These are phyloP conservation scores for Curvularia sp. DNA, from an alignment of 2,329 filamentous ascomycete genomes.

Conservation along the genomic window DNA sequence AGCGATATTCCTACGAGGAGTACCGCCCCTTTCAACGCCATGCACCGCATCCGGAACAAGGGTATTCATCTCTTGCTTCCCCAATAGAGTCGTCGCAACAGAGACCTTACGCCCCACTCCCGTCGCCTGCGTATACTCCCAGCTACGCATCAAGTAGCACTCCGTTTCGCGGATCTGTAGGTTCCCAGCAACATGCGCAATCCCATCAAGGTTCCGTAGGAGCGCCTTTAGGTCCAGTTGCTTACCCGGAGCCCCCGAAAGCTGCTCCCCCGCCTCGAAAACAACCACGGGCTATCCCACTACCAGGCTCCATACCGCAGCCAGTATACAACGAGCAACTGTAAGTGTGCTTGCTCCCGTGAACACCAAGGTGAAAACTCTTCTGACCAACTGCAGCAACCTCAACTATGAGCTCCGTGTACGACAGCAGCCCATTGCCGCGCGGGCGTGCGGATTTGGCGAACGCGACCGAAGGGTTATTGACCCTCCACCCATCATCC, in stretches of 20 bases:
- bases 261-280: slow-evolving; percentile 41
- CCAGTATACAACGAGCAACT: slow-evolving; percentile 50
- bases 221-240: slow-evolving; percentile 41
- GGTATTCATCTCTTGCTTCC: slow-evolving; percentile 47
- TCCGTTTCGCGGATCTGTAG: slow-evolving; percentile 48
- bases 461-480: slow-evolving; percentile 82
- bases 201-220: slow-evolving; percentile 47
- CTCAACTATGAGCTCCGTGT: slow-evolving; percentile 63
- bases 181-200: slow-evolving; percentile 47
- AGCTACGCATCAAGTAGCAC: slow-evolving; percentile 50
- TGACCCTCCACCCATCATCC: slow-evolving; percentile 82
- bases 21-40: slow-evolving; percentile 37
- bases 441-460: slow-evolving; percentile 81
- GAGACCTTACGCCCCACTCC: slow-evolving; percentile 44
- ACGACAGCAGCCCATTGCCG: slow-evolving; percentile 79
- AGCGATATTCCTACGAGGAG: slow-evolving; percentile 46
- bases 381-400: slow-evolving; percentile 40
- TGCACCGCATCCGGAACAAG: slow-evolving; percentile 40
- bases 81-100: slow-evolving; percentile 46
- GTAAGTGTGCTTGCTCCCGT: slow-evolving; percentile 39
- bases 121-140: slow-evolving; percentile 51
- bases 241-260: slow-evolving; percentile 43
- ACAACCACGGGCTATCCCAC: slow-evolving; percentile 38
- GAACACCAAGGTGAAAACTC: slow-evolving; percentile 24
- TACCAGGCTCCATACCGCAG: slow-evolving; percentile 49